Evolutionary conservation across 179 eudicot species (phyloP).

Genomic region (Corrigiola litoralis): DNA sequence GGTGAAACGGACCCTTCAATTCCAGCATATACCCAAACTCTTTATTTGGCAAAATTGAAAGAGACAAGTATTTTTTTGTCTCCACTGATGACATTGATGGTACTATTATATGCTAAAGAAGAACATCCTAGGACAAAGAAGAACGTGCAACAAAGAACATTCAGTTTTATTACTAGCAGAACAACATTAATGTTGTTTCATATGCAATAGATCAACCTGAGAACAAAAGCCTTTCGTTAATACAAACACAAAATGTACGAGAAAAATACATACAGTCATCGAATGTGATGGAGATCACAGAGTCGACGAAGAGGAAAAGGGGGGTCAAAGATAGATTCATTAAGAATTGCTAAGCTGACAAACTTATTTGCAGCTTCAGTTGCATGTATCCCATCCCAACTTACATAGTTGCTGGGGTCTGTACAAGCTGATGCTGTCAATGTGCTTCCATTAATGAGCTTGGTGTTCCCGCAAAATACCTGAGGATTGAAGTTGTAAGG

Average conservation of each 20-base stretch:
- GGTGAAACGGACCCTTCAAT: slow-evolving; percentile 19
- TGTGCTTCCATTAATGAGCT: slow-evolving; percentile 41
- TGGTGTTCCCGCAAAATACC: slow-evolving; percentile 69
- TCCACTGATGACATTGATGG: neutral
- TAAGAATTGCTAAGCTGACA: slow-evolving; percentile 53
- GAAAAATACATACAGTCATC: neutral
- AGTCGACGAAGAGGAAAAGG: slow-evolving; percentile 52
- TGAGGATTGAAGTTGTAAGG: slow-evolving; percentile 59
- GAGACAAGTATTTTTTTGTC: slow-evolving; percentile 1
- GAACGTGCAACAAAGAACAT: no score
- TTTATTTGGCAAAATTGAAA: neutral
- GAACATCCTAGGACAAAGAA: no score
- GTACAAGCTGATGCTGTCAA: slow-evolving; percentile 59
- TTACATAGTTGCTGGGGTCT: slow-evolving; percentile 67
- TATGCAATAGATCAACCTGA: neutral
- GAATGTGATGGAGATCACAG: slow-evolving; percentile 56
- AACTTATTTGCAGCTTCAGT: slow-evolving; percentile 75
- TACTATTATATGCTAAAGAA: no score
- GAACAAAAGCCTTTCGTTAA: neutral
- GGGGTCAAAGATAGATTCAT: slow-evolving; percentile 63
- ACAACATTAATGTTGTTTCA: no score
- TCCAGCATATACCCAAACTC: slow-evolving; percentile 12
- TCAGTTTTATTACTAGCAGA: no score
- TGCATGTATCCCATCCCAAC: slow-evolving; percentile 86
- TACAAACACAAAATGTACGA: neutral